A percentile compares a stretch with the other conserved stretches of the same genome.
phyloP scores from a whole-genome alignment of 805 yeast genomes.

The Suhomyces kilbournensis region DNA sequence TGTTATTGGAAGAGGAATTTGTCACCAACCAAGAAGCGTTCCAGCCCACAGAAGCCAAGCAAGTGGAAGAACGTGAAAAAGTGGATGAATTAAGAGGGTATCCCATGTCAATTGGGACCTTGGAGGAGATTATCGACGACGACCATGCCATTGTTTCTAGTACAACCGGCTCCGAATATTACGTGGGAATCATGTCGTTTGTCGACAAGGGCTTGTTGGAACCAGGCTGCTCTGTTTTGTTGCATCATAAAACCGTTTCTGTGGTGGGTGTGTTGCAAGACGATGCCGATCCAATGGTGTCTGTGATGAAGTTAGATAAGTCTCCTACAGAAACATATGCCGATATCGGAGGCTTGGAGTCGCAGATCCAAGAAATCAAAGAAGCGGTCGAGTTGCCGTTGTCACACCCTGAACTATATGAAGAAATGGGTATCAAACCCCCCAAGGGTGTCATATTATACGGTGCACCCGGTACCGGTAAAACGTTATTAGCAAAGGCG shows the following conservation, averaged over 20 bases:
- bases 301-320: slow-evolving; percentile 96
- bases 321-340: slow-evolving; percentile 96
- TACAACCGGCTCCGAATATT: slow-evolving; percentile 95
- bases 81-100: slow-evolving; percentile 94
- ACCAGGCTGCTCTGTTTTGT: slow-evolving; percentile 93
- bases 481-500: slow-evolving; percentile 92
- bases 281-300: slow-evolving; percentile 96
- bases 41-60: slow-evolving; percentile 95
- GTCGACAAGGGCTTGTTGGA: slow-evolving; percentile 94
- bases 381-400: slow-evolving; percentile 95
- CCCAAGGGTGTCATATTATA: slow-evolving; percentile 96
- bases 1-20: slow-evolving; percentile 91
- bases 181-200: slow-evolving; percentile 91
- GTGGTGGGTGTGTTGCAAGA: slow-evolving; percentile 98
- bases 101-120: slow-evolving; percentile 93
- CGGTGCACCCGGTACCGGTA: slow-evolving; percentile 98
- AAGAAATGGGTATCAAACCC: slow-evolving; percentile 98
- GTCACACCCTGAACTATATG: slow-evolving; percentile 94
- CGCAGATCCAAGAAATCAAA: slow-evolving; percentile 95
- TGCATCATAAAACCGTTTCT: slow-evolving; percentile 94
- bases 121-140: slow-evolving; percentile 96
- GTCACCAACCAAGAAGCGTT: slow-evolving; percentile 91
- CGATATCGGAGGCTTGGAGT: slow-evolving; percentile 94
- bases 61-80: slow-evolving; percentile 92
- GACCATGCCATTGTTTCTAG: slow-evolving; percentile 98